phyloP scores from a whole-genome alignment of 441 rosid species.

The Erodium trifolium region DNA sequence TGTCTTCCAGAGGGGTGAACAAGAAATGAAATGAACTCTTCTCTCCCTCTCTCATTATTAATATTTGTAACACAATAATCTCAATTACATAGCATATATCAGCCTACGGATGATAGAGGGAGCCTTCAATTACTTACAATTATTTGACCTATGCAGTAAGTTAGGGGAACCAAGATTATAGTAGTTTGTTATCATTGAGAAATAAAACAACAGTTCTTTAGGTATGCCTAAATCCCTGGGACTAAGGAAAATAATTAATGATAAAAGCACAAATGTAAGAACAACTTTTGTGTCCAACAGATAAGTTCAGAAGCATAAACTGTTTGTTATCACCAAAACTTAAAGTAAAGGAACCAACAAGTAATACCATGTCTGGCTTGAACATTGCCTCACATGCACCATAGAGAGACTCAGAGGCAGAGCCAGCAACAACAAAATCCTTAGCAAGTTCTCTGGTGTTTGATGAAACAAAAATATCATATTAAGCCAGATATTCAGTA shows the following conservation, averaged over 20 bases:
- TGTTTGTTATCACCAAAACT: background rate
- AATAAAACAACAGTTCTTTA: background rate
- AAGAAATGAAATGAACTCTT: no score
- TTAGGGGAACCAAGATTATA: no score
- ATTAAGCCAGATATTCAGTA: slow-evolving; percentile 4
- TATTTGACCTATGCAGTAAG: no score
- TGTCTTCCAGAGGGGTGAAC: no score
- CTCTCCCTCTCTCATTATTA: no score
- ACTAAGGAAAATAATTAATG: background rate
- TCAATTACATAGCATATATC: no score
- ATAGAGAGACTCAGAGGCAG: slow-evolving; percentile 88
- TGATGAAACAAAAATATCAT: slow-evolving; percentile 9
- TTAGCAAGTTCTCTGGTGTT: slow-evolving; percentile 76
- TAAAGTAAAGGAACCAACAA: no score
- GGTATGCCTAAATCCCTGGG: background rate
- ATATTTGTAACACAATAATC: no score
- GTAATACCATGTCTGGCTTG: slow-evolving; percentile 73
- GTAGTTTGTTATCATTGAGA: background rate
- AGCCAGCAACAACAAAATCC: slow-evolving; percentile 91
- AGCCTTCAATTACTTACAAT: no score
- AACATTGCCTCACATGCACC: slow-evolving; percentile 91
- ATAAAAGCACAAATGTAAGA: background rate
- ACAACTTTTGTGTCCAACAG: background rate
- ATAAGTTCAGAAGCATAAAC: no score
- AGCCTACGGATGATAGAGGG: no score